Conservation (phyloP, 441 rosid species). For the Jatropha podagrica region DNA sequence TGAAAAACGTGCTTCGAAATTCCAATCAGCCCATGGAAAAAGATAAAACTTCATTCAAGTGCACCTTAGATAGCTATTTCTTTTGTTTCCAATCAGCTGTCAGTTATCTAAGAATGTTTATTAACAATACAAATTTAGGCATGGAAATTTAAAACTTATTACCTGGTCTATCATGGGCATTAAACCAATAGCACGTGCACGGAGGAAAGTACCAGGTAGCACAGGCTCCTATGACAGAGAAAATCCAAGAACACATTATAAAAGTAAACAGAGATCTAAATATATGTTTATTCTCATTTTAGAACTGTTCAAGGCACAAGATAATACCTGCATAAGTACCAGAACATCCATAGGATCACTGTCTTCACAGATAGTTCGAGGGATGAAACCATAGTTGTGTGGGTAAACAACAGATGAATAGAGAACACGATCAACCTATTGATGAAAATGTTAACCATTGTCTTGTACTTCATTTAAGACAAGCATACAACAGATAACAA, state of each 20-base stretch:
- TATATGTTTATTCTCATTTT: background rate
- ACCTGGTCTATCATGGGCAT: conserved; percentile 99
- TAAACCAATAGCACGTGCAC: conserved; percentile 94
- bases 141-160: conserved; percentile 3
- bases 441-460: conserved; percentile 13
- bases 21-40: no score
- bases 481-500: background rate
- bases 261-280: conserved; percentile 8
- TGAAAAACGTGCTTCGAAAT: no score
- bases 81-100: background rate
- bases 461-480: conserved; percentile 2
- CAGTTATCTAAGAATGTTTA: background rate
- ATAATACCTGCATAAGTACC: conserved; percentile 86
- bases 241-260: conserved; percentile 13
- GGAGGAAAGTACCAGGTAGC: conserved; percentile 86
- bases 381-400: conserved; percentile 98
- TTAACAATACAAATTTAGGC: conserved; percentile 1
- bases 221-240: conserved; percentile 69
- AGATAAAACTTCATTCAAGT: background rate
- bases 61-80: conserved; percentile 11
- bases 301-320: conserved; percentile 13
- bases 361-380: conserved; percentile 94
- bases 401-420: conserved; percentile 99
- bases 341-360: conserved; percentile 97
- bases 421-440: conserved; percentile 89